A percentile compares a stretch with the other conserved stretches of the same genome.
These are phyloP conservation scores for Aspergillus wentii DNA, from an alignment of 495 filamentous ascomycete species.

Conservation along the genomic window DNA sequence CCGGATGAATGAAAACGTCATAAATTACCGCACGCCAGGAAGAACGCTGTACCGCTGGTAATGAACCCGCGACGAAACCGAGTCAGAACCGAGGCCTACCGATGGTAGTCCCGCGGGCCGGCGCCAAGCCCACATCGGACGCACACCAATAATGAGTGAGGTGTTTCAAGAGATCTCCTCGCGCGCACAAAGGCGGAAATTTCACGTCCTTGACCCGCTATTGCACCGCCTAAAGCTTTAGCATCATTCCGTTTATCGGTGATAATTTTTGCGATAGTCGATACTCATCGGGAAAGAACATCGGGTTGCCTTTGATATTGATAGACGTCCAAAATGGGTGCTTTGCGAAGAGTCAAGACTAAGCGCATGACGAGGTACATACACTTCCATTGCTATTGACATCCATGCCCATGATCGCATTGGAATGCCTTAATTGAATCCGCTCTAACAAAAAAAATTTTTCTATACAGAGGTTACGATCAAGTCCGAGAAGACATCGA, in stretches of 20 bases:
- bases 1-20: conserved; percentile 37
- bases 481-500: conserved; percentile 78
- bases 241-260: conserved; percentile 41
- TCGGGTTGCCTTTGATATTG: conserved; percentile 8
- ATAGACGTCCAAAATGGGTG: conserved; percentile 43
- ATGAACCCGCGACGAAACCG: too few relatives aligned
- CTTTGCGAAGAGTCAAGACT: conserved; percentile 51
- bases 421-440: too few relatives aligned
- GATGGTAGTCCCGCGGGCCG: conserved; percentile 55
- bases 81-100: conserved; percentile 47
- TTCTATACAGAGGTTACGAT: conserved; percentile 66
- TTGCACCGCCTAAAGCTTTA: conserved; percentile 18
- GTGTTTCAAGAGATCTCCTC: conserved; percentile 22
- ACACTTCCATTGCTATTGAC: conserved; percentile 1
- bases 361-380: conserved; percentile 55
- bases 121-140: conserved; percentile 32
- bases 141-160: conserved; percentile 26
- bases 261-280: conserved; percentile 23
- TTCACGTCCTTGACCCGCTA: conserved; percentile 26
- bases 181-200: conserved; percentile 30
- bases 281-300: conserved; percentile 12
- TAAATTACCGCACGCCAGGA: conserved; percentile 27
- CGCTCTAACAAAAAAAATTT: too few relatives aligned
- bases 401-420: too few relatives aligned
- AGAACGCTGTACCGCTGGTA: conserved; percentile 21